Percentiles rank a stretch among this genome's conserved stretches.
Conservation (phyloP, 768 basidiomycete genomes). For the Rhodotorula kratochvilovae region DNA sequence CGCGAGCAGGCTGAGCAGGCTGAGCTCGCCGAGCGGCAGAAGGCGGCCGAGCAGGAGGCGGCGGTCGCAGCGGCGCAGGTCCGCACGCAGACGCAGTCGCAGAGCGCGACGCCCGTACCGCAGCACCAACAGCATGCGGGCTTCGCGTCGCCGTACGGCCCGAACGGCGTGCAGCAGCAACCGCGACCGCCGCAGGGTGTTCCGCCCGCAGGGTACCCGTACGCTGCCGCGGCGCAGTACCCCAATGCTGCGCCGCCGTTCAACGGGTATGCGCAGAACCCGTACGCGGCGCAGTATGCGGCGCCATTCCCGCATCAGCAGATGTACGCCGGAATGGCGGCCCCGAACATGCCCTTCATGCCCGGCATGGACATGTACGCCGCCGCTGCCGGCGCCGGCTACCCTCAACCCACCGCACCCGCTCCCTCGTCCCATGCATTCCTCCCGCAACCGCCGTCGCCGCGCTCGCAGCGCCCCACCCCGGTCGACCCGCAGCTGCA, state of each 20-base stretch:
- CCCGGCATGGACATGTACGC: background rate
- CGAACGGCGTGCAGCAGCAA: too few species aligned
- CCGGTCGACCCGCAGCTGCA: background rate
- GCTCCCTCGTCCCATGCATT: background rate
- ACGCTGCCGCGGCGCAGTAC: background rate
- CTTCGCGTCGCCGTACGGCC: background rate
- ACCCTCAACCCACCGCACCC: background rate
- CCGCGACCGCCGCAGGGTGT: background rate
- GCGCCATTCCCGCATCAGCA: background rate
- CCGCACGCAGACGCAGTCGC: too few species aligned
- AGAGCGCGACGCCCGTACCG: background rate
- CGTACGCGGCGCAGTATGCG: background rate
- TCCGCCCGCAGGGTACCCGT: background rate
- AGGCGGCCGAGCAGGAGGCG: background rate
- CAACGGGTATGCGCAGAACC: background rate
- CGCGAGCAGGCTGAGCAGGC: slow-evolving; percentile 15
- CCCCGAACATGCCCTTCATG: too few species aligned
- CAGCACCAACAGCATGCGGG: background rate
- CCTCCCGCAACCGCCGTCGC: background rate
- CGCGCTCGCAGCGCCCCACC: background rate
- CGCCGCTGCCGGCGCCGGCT: background rate
- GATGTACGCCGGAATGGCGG: background rate
- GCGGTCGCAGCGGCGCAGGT: background rate
- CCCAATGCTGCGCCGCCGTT: background rate
- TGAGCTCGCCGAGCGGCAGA: background rate